Conservation (phyloP, 176 grass and related monocot genomes). For the Dactylis glomerata region DNA sequence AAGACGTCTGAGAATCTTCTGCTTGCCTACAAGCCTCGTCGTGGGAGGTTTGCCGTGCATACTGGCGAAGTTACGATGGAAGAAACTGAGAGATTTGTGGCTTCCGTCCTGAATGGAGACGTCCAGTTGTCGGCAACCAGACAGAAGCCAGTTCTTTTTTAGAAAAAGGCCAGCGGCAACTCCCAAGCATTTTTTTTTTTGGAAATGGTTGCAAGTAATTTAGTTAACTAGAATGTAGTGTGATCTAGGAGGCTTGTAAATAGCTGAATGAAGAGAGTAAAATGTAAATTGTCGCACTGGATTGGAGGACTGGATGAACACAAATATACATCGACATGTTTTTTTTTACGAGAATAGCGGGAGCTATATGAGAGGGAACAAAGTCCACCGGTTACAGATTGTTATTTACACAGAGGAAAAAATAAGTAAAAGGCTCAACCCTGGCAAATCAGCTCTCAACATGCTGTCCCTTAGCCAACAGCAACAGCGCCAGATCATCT, state of each 20-base stretch:
- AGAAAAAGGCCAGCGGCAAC: not conserved
- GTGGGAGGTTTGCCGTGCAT: constrained; percentile 51
- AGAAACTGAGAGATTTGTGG: constrained; percentile 71
- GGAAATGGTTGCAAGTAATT: no score
- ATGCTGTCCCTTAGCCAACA: no score
- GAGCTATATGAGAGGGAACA: no score
- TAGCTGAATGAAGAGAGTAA: constrained; percentile 11
- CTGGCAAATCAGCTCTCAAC: no score
- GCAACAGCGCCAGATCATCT: no score
- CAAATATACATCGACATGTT: not conserved
- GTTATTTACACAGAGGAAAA: no score
- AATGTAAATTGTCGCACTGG: not conserved
- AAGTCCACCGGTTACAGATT: no score
- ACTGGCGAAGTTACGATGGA: constrained; percentile 55
- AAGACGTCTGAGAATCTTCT: constrained; percentile 54
- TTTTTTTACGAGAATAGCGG: no score
- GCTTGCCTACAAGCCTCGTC: constrained; percentile 76
- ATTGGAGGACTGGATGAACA: not conserved
- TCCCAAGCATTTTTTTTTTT: constrained; percentile 16
- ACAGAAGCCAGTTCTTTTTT: constrained; percentile 56
- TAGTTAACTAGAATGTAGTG: not conserved
- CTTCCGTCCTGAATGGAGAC: constrained; percentile 81
- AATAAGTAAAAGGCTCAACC: no score
- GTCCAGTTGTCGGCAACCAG: constrained; percentile 47
- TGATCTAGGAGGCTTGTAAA: constrained; percentile 8